Evolutionary conservation across 306 rosid species (phyloP), one percentile per base, ranked within the genome.

Genomic region (Coriaria nepalensis): DNA sequence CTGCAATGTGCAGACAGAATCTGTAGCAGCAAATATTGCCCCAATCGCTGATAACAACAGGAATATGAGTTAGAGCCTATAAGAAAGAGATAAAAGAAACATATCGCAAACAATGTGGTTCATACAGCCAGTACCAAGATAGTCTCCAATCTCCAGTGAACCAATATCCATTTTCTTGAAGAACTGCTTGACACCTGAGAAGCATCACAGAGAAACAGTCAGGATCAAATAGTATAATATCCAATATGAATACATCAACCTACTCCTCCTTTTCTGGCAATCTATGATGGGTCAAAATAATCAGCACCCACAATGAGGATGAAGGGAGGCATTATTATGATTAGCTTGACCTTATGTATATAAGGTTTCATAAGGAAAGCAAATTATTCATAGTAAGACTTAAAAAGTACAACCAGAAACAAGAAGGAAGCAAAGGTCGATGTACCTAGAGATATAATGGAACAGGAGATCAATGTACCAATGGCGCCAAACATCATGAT

Each of bases 1-100:
- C 96, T 92, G 98, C 73, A 92, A 71, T 0, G 98, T 92, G 82
- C 98, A 92, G 38, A 92, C 98, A 56, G 98, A 92, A 79, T 92
- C 98, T 11, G 98, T 92, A 0, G 96, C 98, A 29, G 96, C 87
- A 78, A 92, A 92, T 65, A 92, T 92, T 49, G 96, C 81, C 39
- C 98, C 98, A 62, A 92, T 85, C 47, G 98, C 98, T 92, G 81
- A 44, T 43, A 53, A 39, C 20, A 54, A 59, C 45, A 72, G 60
- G 35, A 48, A 41, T 46, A 62, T 20, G 55, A 51, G 62, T 45
- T 46, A 36, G 40, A 45, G 44, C 58, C 53, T 47, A 37, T 39
- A 35, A 36, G 35, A 53, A 39, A 38, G 11, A 37, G 47, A 43
- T 29, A 45, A 46, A 63, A 55, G 14, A 40, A 33, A 43, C 9